Evolutionary conservation across 208 protist species (phyloP).

Genomic region (Vickermania ingenoplastis): DNA sequence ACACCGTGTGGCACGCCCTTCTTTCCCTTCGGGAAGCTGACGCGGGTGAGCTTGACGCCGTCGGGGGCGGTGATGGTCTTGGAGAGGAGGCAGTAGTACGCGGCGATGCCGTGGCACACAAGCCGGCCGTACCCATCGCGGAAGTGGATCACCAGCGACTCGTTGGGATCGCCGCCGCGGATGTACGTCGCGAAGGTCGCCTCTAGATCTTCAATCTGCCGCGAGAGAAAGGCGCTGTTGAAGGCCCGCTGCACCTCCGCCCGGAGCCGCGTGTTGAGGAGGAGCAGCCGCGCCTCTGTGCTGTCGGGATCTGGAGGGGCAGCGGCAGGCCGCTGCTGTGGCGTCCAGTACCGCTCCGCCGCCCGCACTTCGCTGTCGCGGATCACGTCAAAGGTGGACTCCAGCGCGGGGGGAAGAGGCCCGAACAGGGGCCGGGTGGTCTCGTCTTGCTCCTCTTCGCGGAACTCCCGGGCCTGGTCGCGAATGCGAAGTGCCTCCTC

Average conservation of each 20-base stretch:
- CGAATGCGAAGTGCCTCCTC: constrained; percentile 38
- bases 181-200: constrained; percentile 50
- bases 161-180: constrained; percentile 20
- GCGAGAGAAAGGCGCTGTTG: constrained; percentile 66
- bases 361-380: constrained; percentile 44
- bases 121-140: constrained; percentile 81
- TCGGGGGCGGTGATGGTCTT: constrained; percentile 44
- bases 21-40: constrained; percentile 46
- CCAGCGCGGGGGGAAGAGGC: constrained; percentile 44
- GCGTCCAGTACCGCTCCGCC: constrained; percentile 18
- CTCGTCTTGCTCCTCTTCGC: constrained; percentile 17
- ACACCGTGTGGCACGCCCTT: constrained; percentile 19
- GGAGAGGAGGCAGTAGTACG: constrained; percentile 56
- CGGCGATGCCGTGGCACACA: constrained; percentile 76
- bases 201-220: constrained; percentile 76
- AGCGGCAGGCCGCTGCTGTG: constrained; percentile 8
- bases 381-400: constrained; percentile 49
- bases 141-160: constrained; percentile 60
- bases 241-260: constrained; percentile 75
- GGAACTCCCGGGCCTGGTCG: constrained; percentile 31
- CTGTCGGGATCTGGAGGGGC: constrained; percentile 38
- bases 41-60: constrained; percentile 55
- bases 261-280: constrained; percentile 57
- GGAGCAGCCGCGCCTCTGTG: constrained; percentile 56
- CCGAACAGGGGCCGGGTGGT: constrained; percentile 33